Conservation (phyloP, 768 basidiomycete species). For the Royoungia palumana region DNA sequence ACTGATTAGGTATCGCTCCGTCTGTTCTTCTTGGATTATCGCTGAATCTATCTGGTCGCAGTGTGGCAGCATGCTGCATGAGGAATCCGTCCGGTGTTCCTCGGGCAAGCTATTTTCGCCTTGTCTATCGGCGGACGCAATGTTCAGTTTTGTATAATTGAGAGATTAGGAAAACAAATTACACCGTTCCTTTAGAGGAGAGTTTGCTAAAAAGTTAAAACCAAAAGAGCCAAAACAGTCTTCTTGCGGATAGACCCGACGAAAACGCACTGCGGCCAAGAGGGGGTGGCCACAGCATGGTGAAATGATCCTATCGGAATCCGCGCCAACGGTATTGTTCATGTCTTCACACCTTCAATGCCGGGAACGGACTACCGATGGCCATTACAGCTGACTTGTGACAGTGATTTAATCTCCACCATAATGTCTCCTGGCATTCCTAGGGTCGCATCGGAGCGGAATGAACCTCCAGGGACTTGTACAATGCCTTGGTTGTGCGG, state of each 20-base stretch:
- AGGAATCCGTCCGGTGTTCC: slow-evolving; percentile 30
- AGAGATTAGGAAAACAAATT: slow-evolving; percentile 15
- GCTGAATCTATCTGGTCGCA: slow-evolving; percentile 18
- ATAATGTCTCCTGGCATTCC: slow-evolving; percentile 4
- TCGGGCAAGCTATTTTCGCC: slow-evolving; percentile 31
- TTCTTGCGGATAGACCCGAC: slow-evolving; percentile 22
- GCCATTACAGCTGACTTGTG: slow-evolving; percentile 7
- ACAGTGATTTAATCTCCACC: neutral
- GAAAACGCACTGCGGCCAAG: slow-evolving; percentile 16
- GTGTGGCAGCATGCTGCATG: slow-evolving; percentile 23
- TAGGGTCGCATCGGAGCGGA: slow-evolving; percentile 11
- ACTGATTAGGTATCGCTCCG: slow-evolving; percentile 25
- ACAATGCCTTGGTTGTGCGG: slow-evolving; percentile 3
- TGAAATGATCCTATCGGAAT: slow-evolving; percentile 19
- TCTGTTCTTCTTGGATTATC: slow-evolving; percentile 19
- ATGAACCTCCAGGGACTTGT: slow-evolving; percentile 3
- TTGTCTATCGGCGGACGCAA: slow-evolving; percentile 12
- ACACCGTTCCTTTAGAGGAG: slow-evolving; percentile 17
- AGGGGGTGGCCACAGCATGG: slow-evolving; percentile 17
- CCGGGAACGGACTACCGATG: slow-evolving; percentile 25
- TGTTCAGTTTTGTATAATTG: slow-evolving; percentile 20
- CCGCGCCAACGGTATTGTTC: slow-evolving; percentile 6
- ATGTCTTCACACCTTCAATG: slow-evolving; percentile 14
- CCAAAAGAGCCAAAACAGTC: slow-evolving; percentile 34
- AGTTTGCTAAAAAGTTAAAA: slow-evolving; percentile 33